Evolutionary conservation across 2,329 filamentous ascomycete genomes (phyloP).

Genomic region (Hypomyces rosellus): DNA sequence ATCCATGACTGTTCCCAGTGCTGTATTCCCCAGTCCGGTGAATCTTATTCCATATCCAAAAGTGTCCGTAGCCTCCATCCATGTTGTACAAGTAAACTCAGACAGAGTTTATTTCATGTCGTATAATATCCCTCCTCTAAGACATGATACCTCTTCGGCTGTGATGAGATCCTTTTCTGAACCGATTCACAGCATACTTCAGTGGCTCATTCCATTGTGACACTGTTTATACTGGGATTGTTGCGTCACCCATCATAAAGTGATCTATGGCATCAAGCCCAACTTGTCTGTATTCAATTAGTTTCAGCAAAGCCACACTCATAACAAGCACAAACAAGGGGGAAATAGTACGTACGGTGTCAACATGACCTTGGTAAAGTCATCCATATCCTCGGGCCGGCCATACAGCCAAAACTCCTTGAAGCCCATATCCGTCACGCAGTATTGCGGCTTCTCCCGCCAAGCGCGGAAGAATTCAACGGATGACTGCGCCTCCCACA

Average conservation of each 20-base stretch:
- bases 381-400: slow-evolving; percentile 31
- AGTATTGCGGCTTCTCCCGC: slow-evolving; percentile 36
- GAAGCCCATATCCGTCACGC: slow-evolving; percentile 29
- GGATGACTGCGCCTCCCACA: slow-evolving; percentile 37
- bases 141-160: no score
- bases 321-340: not conserved
- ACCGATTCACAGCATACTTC: not conserved
- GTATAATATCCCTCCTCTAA: no score
- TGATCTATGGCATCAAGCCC: slow-evolving; percentile 31
- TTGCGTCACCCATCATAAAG: slow-evolving; percentile 27
- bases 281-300: slow-evolving; percentile 23
- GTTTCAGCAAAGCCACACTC: not conserved
- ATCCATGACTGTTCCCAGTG: no score
- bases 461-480: slow-evolving; percentile 38
- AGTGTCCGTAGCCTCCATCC: no score
- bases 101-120: no score
- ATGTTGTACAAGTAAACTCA: no score
- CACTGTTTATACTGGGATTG: slow-evolving; percentile 11
- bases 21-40: no score
- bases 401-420: slow-evolving; percentile 32
- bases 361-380: slow-evolving; percentile 33
- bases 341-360: slow-evolving; percentile 27
- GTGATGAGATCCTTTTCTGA: no score
- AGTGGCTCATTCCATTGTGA: not conserved
- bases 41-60: no score